phyloP scores from a whole-genome alignment of 208 protist species.

The Paratrypanosoma confusum region DNA sequence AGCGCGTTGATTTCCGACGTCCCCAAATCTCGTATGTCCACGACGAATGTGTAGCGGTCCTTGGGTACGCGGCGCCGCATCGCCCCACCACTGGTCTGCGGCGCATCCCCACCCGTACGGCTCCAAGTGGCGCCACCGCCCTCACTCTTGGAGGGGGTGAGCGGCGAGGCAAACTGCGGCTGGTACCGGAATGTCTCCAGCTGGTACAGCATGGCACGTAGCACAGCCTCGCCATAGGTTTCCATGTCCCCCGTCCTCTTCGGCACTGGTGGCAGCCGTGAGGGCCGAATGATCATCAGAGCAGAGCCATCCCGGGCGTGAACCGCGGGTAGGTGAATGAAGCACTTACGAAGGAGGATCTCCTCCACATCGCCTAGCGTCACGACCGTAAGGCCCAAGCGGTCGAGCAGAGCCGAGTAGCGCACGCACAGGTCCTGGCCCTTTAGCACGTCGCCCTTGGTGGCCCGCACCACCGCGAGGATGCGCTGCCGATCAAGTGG shows the following conservation, averaged over 20 bases:
- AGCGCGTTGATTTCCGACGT: background rate
- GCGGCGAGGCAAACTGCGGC: background rate
- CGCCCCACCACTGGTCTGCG: background rate
- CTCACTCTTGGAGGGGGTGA: too few relatives aligned
- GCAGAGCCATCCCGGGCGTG: background rate
- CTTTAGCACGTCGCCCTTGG: background rate
- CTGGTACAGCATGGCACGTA: background rate
- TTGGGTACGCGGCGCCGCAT: background rate
- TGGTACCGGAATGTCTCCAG: background rate
- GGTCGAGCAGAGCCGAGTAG: background rate
- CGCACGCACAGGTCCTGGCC: background rate
- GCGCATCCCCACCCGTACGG: background rate
- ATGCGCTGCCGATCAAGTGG: background rate
- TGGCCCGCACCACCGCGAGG: background rate
- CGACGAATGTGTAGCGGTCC: conserved; percentile 1
- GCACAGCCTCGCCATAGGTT: background rate
- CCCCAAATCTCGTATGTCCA: background rate
- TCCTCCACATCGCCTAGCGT: background rate
- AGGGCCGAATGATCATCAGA: background rate
- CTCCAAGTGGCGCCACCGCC: background rate
- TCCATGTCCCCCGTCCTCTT: background rate
- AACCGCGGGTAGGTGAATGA: background rate
- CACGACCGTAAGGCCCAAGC: background rate
- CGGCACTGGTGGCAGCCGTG: background rate
- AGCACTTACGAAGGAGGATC: background rate